Evolutionary conservation across 352 stramenopile species (phyloP).

Genomic region (Heterotrichella gracilis): DNA sequence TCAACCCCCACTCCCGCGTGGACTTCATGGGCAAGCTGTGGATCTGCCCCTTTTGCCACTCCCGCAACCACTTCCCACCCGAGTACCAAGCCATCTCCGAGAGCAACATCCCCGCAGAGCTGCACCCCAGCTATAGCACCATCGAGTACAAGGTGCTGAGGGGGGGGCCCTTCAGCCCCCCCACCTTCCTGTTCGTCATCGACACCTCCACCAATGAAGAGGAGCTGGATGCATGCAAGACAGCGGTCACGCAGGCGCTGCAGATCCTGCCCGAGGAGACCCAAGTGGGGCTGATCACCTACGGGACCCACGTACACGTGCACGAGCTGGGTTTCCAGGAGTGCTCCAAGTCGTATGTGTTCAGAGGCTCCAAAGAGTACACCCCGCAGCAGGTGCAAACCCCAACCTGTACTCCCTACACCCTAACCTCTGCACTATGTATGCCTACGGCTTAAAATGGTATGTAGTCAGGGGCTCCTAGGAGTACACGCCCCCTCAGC

Average conservation of each 20-base stretch:
- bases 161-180: slow-evolving; percentile 42
- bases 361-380: slow-evolving; percentile 91
- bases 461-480: too few species aligned
- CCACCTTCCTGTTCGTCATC: slow-evolving; percentile 87
- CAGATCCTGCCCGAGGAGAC: slow-evolving; percentile 80
- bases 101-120: slow-evolving; percentile 81
- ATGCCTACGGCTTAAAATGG: too few species aligned
- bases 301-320: slow-evolving; percentile 90
- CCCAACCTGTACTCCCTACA: too few species aligned
- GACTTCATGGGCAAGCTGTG: slow-evolving; percentile 95
- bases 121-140: slow-evolving; percentile 95
- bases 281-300: slow-evolving; percentile 88
- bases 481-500: too few species aligned
- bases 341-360: slow-evolving; percentile 82
- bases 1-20: slow-evolving; percentile 80
- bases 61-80: slow-evolving; percentile 88
- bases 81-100: slow-evolving; percentile 85
- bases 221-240: slow-evolving; percentile 79
- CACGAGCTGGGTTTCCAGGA: slow-evolving; percentile 82
- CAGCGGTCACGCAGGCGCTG: slow-evolving; percentile 41
- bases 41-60: slow-evolving; percentile 94
- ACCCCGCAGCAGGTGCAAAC: slow-evolving; percentile 55
- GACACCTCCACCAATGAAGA: slow-evolving; percentile 75
- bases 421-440: too few species aligned
- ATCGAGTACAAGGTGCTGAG: slow-evolving; percentile 90